phyloP scores from a whole-genome alignment of 1,284 basidiomycete species.

The Cryptococcus wingfieldii region DNA sequence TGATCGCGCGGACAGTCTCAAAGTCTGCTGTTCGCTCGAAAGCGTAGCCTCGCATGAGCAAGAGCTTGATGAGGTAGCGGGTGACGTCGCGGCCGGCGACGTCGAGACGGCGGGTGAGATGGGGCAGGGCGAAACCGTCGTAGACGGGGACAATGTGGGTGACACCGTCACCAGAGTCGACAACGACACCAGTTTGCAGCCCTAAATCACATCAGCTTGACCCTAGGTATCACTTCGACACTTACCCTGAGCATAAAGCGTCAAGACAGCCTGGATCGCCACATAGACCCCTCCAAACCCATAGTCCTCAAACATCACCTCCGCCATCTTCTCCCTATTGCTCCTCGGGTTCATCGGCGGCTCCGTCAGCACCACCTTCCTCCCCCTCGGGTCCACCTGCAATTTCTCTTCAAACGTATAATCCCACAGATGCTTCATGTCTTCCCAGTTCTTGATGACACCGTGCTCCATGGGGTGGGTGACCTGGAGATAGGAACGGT shows the following conservation, averaged over 20 bases:
- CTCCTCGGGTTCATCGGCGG: slow-evolving; percentile 99
- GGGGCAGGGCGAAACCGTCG: slow-evolving; percentile 92
- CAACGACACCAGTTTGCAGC: slow-evolving; percentile 94
- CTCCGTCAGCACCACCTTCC: slow-evolving; percentile 92
- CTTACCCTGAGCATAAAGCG: slow-evolving; percentile 93
- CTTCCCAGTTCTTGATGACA: slow-evolving; percentile 97
- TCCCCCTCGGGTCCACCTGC: slow-evolving; percentile 75
- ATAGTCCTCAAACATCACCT: slow-evolving; percentile 99
- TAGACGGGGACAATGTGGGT: slow-evolving; percentile 99
- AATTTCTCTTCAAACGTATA: slow-evolving; percentile 98
- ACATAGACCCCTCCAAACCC: slow-evolving; percentile 95
- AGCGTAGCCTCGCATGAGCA: slow-evolving; percentile 97
- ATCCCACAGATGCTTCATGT: slow-evolving; percentile 98
- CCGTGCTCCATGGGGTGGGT: slow-evolving; percentile 99
- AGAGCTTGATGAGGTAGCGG: slow-evolving; percentile 94
- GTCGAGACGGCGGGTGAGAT: slow-evolving; percentile 88
- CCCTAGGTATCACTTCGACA: no score
- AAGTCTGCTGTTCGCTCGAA: slow-evolving; percentile 99
- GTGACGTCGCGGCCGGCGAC: slow-evolving; percentile 98
- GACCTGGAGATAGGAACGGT: slow-evolving; percentile 92
- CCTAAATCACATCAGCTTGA: slow-evolving; percentile 54
- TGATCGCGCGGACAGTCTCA: slow-evolving; percentile 97
- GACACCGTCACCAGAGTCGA: slow-evolving; percentile 98
- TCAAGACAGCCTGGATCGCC: slow-evolving; percentile 97
- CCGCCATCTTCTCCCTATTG: slow-evolving; percentile 89